Evolutionary conservation across 345 rosid species (phyloP).

Genomic region (Eucalyptus caleyi): DNA sequence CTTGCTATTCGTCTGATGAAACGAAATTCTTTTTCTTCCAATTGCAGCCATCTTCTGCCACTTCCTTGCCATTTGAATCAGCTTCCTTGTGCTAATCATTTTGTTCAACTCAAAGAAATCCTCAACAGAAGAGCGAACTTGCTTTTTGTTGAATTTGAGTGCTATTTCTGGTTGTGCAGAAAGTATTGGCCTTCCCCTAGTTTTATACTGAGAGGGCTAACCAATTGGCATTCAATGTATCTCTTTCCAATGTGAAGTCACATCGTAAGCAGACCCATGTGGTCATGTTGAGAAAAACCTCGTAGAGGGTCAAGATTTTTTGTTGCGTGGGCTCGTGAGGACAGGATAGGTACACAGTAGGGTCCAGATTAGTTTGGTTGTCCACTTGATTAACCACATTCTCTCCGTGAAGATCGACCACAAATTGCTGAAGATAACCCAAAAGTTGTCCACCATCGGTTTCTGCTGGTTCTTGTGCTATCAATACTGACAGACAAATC

Average conservation of each 20-base stretch:
- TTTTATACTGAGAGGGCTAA: background rate
- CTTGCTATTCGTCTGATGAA: background rate
- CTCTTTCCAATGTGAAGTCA: background rate
- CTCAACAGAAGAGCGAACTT: background rate
- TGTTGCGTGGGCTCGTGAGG: background rate
- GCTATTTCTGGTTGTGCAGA: background rate
- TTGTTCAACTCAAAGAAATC: background rate
- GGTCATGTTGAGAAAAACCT: background rate
- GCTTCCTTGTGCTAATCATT: constrained; percentile 3
- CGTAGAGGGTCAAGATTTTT: background rate
- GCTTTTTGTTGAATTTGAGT: background rate
- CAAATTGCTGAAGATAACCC: background rate
- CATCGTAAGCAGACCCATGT: background rate
- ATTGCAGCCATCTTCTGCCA: constrained; percentile 5
- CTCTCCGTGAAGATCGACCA: background rate
- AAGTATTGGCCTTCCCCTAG: background rate
- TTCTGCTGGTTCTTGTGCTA: background rate
- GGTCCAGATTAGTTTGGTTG: background rate
- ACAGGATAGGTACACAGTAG: background rate
- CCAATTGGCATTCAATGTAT: background rate
- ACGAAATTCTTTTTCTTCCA: background rate
- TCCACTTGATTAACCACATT: background rate
- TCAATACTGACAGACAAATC: background rate
- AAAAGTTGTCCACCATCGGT: background rate
- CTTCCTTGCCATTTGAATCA: background rate